Percentiles rank a stretch among this genome's conserved stretches.
These are phyloP conservation scores for Fusarium sp. DNA, from an alignment of 2,329 filamentous ascomycete species.

Conservation along the genomic window DNA sequence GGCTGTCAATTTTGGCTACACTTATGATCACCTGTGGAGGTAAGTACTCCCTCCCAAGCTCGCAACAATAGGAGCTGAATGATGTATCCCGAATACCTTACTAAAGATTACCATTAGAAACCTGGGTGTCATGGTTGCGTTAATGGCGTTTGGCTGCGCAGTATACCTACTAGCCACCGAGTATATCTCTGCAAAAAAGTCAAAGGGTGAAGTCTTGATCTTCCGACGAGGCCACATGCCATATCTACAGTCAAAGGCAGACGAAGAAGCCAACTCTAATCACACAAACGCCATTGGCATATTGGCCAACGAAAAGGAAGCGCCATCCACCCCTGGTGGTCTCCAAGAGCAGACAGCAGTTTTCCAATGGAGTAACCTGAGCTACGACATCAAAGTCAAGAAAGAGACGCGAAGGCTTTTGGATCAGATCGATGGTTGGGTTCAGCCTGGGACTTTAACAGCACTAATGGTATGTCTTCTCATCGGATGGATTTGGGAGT, in stretches of 20 bases:
- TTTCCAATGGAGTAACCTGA: constrained; percentile 77
- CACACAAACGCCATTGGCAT: background rate
- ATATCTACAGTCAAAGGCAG: constrained; percentile 9
- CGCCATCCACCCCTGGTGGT: background rate
- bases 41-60: background rate
- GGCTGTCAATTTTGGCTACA: too few species aligned
- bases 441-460: constrained; percentile 77
- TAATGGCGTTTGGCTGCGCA: constrained; percentile 58
- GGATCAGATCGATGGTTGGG: constrained; percentile 77
- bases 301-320: too few species aligned
- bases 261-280: constrained; percentile 4
- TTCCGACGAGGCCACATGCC: constrained; percentile 59
- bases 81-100: background rate
- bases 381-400: constrained; percentile 75
- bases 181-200: constrained; percentile 58
- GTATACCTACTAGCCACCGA: constrained; percentile 62
- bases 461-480: constrained; percentile 62
- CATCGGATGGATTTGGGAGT: too few species aligned
- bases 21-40: too few species aligned
- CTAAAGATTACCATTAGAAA: constrained; percentile 59
- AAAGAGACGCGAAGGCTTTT: constrained; percentile 73
- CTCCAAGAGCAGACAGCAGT: constrained; percentile 45
- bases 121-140: constrained; percentile 63
- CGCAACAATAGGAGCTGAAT: background rate
- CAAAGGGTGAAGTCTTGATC: constrained; percentile 69